Evolutionary conservation across 2,329 filamentous ascomycete species (phyloP).

Genomic region (Alternaria metachromatica): DNA sequence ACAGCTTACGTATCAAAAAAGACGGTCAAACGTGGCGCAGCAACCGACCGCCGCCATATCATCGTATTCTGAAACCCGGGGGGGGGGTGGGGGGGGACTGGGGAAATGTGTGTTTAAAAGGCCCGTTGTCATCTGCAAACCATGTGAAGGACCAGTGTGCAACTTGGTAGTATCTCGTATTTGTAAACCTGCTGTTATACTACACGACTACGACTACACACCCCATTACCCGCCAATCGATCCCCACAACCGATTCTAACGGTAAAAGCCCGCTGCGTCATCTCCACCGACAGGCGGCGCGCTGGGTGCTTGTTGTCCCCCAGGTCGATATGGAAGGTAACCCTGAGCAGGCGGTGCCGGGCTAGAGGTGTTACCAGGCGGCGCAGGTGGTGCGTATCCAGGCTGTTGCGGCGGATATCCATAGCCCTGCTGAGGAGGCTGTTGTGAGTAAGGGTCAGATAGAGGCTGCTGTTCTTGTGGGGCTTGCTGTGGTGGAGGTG

Average conservation of each 20-base stretch:
- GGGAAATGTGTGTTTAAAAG: background rate
- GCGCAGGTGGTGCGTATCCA: conserved; percentile 40
- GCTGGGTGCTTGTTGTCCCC: conserved; percentile 37
- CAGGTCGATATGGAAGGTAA: conserved; percentile 47
- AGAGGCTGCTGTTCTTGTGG: conserved; percentile 32
- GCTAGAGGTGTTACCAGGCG: conserved; percentile 33
- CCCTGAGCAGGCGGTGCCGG: conserved; percentile 31
- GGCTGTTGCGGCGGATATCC: conserved; percentile 45
- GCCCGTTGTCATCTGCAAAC: background rate
- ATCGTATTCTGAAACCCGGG: background rate
- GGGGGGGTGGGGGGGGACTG: background rate
- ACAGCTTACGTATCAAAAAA: background rate
- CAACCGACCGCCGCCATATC: background rate
- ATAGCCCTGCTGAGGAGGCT: conserved; percentile 33
- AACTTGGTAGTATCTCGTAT: background rate
- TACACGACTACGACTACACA: background rate
- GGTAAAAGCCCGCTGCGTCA: conserved; percentile 36
- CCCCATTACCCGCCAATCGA: background rate
- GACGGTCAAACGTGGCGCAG: background rate
- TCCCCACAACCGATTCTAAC: conserved; percentile 18
- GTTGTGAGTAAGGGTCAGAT: conserved; percentile 39
- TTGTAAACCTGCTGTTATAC: background rate
- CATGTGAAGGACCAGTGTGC: background rate
- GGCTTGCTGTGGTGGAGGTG: conserved; percentile 33
- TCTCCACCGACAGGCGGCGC: conserved; percentile 41